These are phyloP conservation scores for Angomonas deanei DNA, from an alignment of 208 protist species.

Conservation along the genomic window DNA sequence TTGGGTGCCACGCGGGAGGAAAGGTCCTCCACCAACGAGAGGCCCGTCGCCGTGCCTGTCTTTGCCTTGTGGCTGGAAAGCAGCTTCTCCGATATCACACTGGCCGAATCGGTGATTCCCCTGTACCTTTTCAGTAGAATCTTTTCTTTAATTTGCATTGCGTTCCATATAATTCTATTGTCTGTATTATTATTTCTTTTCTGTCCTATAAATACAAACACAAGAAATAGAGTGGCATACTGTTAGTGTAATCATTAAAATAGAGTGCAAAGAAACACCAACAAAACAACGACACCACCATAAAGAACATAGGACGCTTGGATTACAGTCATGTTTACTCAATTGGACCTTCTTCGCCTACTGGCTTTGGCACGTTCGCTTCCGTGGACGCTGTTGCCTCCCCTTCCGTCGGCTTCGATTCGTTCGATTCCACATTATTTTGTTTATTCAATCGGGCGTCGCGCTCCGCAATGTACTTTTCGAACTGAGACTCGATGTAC, in stretches of 20 bases:
- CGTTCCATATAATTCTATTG: too few relatives aligned
- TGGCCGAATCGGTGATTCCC: not conserved
- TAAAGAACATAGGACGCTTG: not conserved
- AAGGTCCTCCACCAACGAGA: not conserved
- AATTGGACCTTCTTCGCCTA: too few relatives aligned
- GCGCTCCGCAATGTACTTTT: slow-evolving; percentile 48
- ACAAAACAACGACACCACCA: not conserved
- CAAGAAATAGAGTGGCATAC: not conserved
- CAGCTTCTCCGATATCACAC: not conserved
- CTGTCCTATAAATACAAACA: not conserved
- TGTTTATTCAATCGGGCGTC: slow-evolving; percentile 11
- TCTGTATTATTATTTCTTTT: too few relatives aligned
- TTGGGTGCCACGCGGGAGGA: not conserved
- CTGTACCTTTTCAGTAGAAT: not conserved
- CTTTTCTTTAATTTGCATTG: not conserved
- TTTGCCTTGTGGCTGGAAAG: not conserved
- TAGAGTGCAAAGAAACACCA: not conserved
- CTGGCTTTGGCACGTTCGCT: too few relatives aligned
- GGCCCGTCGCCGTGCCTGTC: not conserved
- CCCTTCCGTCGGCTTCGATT: not conserved
- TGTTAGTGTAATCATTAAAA: not conserved
- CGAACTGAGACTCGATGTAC: slow-evolving; percentile 38
- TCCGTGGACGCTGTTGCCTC: not conserved
- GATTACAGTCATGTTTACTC: too few relatives aligned
- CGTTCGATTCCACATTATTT: not conserved